phyloP scores from a whole-genome alignment of 306 rosid genomes.

The Styphnolobium japonicum region DNA sequence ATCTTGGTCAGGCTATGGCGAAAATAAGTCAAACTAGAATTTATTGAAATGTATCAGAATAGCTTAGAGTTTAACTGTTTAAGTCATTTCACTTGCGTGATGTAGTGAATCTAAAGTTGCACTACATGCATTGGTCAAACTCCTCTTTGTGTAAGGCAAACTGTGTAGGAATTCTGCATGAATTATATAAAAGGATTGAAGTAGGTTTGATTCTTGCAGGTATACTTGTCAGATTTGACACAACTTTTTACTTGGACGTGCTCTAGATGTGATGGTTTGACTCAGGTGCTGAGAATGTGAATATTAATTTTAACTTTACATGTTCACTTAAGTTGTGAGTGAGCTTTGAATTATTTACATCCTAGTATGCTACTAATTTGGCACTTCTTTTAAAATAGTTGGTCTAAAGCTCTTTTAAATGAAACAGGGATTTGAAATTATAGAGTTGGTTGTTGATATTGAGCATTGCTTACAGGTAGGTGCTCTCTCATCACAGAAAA shows the following conservation, averaged over 20 bases:
- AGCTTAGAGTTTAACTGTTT: slow-evolving; percentile 18
- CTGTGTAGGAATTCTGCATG: neutral
- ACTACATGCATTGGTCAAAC: slow-evolving; percentile 5
- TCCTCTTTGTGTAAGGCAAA: neutral
- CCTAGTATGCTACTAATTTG: slow-evolving; percentile 13
- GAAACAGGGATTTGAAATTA: slow-evolving; percentile 88
- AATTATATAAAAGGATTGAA: slow-evolving; percentile 23
- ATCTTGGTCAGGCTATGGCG: neutral
- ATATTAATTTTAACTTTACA: slow-evolving; percentile 1
- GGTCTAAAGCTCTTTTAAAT: slow-evolving; percentile 31
- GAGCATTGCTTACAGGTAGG: slow-evolving; percentile 99
- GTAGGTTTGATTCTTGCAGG: slow-evolving; percentile 55
- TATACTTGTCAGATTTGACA: slow-evolving; percentile 83
- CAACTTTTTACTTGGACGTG: slow-evolving; percentile 93
- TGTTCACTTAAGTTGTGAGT: slow-evolving; percentile 13
- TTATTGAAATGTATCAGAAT: neutral
- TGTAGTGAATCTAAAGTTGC: slow-evolving; percentile 15
- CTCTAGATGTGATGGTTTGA: slow-evolving; percentile 65
- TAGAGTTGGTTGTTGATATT: slow-evolving; percentile 88
- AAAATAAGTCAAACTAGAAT: neutral
- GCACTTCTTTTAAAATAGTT: slow-evolving; percentile 11
- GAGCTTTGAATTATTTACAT: slow-evolving; percentile 9
- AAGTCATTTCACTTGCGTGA: neutral
- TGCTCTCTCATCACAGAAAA: slow-evolving; percentile 17
- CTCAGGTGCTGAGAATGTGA: slow-evolving; percentile 60